Evolutionary conservation across 78 protist species (phyloP).

Genomic region (Dictyostelium purpureum): DNA sequence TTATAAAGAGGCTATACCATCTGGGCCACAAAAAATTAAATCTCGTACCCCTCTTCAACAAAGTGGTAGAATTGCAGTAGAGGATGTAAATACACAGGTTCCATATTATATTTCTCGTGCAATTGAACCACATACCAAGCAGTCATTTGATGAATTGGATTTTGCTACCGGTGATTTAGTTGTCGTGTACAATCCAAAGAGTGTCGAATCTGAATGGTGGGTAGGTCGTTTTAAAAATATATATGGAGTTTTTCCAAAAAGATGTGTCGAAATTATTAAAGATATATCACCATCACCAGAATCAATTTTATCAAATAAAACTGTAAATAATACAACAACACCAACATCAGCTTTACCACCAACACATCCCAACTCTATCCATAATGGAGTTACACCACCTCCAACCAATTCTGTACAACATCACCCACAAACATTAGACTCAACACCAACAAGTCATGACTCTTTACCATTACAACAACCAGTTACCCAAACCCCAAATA

Average conservation of each 20-base stretch:
- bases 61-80: background rate
- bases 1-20: background rate
- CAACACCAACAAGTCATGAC: background rate
- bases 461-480: background rate
- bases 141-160: slow-evolving; percentile 34
- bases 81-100: slow-evolving; percentile 26
- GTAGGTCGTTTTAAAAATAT: slow-evolving; percentile 17
- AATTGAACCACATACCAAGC: background rate
- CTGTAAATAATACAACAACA: background rate
- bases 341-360: background rate
- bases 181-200: slow-evolving; percentile 16
- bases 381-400: too few relatives aligned
- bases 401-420: too few relatives aligned
- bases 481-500: background rate
- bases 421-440: too few relatives aligned
- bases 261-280: slow-evolving; percentile 54
- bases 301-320: background rate
- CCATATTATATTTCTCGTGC: slow-evolving; percentile 54
- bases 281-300: slow-evolving; percentile 30
- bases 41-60: background rate
- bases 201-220: slow-evolving; percentile 66
- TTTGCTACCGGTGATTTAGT: slow-evolving; percentile 29
- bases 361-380: too few relatives aligned
- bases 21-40: background rate
- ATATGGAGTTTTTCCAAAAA: slow-evolving; percentile 58